Base-by-base conservation (phyloP, 2,329 filamentous ascomycete genomes). In the Aspergillus sp. region DNA sequence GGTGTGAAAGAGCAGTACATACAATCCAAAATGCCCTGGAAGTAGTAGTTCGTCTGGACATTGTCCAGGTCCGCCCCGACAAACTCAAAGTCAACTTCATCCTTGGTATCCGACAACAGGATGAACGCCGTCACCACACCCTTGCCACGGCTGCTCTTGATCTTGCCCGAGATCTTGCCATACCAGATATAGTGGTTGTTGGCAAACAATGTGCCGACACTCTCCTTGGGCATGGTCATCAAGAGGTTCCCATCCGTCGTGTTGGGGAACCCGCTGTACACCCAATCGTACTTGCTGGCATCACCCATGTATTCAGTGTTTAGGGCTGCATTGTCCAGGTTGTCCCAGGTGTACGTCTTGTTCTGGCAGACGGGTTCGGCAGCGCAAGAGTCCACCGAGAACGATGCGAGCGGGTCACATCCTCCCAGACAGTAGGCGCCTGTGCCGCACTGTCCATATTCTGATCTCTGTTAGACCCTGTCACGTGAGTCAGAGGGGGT, bases 61-160 rank as follows among this genome's bases (percentile, higher is more conserved):
- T 77, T 79, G 41, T 74, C 63, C 52, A 94, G 74, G 61, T 96
- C 87, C 40, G 79, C 79, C 55, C 93, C 93, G 46, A 98, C 79
- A 66, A 86, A 97, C 68, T 98, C 93, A 65, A 88, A 97, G 72
- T 98, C 93, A 60, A 98, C 95, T 70, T 98, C 93, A 63, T 98
- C 93, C 77, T 96, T 94, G 62, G 94, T 86, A 61, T 97, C 91
- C 33, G 86, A 90, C 68, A 96, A 81, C 62, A 97, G 75, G 66
- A 98, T 98, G 65, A 98, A 98, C 29, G 89, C 91, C 2, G 89
- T 94, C n/a, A 98, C 86, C 26, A 98, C 93, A 76, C 93, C 93
- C 41, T 76, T 72, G 48, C 89, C 90, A 60, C 86, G 83, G 54
- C 84, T 85, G 0, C 89, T 91, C 76, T 88, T 93, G 67, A 97